These are phyloP conservation scores for Mycogone perniciosa DNA, from an alignment of 2,329 filamentous ascomycete genomes.

Conservation along the genomic window DNA sequence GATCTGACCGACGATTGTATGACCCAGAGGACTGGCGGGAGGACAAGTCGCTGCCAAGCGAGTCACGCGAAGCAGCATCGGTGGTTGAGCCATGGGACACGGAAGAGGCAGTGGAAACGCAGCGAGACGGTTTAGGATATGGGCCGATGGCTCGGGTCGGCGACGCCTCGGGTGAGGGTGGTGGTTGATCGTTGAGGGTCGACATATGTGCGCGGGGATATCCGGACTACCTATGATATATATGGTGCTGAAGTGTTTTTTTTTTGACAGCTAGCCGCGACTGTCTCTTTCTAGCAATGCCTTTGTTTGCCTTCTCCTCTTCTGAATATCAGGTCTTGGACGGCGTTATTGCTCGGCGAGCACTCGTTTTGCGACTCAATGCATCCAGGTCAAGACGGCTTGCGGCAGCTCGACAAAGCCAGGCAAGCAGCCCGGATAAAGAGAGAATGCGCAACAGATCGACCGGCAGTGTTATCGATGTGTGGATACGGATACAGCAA, in stretches of 20 bases:
- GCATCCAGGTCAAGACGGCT: neutral
- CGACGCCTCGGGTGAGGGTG: constrained; percentile 51
- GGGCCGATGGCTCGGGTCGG: constrained; percentile 58
- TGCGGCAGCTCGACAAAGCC: neutral
- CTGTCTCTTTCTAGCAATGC: no score
- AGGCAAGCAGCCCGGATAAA: neutral
- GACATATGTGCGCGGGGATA: constrained; percentile 22
- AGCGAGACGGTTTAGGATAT: constrained; percentile 54
- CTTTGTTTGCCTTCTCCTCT: no score
- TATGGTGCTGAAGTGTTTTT: no score
- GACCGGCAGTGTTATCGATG: neutral
- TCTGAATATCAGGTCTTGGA: no score
- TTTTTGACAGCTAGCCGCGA: no score
- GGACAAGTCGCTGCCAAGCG: constrained; percentile 46
- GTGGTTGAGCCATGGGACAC: constrained; percentile 51
- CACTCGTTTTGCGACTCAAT: neutral
- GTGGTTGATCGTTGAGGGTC: constrained; percentile 26
- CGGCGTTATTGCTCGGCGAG: no score
- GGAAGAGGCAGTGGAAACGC: constrained; percentile 56
- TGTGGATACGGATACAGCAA: neutral
- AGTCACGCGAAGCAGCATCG: constrained; percentile 45
- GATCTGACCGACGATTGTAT: constrained; percentile 41
- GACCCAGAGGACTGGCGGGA: constrained; percentile 60
- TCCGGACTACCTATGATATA: neutral
- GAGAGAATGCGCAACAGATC: neutral